Evolutionary conservation across 805 yeast genomes (phyloP), one percentile per base, ranked within the genome.

Genomic region (Pichia heedii): DNA sequence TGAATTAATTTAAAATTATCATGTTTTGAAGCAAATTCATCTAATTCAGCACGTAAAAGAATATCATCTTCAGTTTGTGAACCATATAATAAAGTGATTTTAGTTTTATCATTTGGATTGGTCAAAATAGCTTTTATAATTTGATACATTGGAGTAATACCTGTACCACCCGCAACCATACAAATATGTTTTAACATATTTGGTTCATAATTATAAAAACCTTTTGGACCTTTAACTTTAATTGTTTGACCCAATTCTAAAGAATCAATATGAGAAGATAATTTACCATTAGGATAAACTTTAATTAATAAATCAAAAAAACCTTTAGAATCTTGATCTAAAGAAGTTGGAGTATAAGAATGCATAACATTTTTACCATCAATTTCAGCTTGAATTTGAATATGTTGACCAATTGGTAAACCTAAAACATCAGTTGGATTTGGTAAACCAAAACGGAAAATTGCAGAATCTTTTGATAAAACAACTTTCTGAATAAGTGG

Each of bases 111-210:
- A 16, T 71, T 67, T 21, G 94, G 90, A 60, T 89, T 78, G 45
- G 70, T 67, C 54, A 79, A 79, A 52, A 89, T 81, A 13, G 94
- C 84, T 54, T 84, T 83, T 53, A 89, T 78, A 53, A 88, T 81
- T 69, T 88, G 96, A 65, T 79, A 86, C 96, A 88, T 88, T 61
- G 96, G 96, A 8, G 96, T 83, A 56, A 88, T 83, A 62, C 97
- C 97, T 33, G 97, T 86, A 57, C 97, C 97, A 53, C 97, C 97
- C 35, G 96, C 95, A 52, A 90, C 79, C 97, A 89, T 89, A 43
- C 83, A 87, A 47, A 89, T 71, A 47, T 74, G 72, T 46, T 72
- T 68, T 45, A 76, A 79, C 79, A 82, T 79, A 66, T 84, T 85
- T 53, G 94, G 87, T 42, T 77, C 70, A 67, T 89, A 89, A 49